Percentiles rank a stretch among this genome's conserved stretches.
Evolutionary conservation across 441 rosid species (phyloP).

Genomic region (Daphne laureola): DNA sequence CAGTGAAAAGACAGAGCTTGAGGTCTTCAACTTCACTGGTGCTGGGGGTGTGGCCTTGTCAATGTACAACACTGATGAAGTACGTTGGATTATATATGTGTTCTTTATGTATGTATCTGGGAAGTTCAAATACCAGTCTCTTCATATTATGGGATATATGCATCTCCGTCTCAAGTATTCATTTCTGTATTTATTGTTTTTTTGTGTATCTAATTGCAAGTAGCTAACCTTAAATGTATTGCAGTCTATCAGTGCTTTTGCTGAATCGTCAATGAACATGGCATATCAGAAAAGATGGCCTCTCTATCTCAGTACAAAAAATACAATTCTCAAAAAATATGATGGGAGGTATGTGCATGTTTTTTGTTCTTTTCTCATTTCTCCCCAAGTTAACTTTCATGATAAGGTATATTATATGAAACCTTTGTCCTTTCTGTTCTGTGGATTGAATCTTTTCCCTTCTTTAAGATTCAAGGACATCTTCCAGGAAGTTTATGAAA

Average conservation of each 20-base stretch:
- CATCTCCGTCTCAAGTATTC: background rate
- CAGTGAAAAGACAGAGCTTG: conserved; percentile 43
- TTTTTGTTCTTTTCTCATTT: background rate
- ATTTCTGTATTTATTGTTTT: background rate
- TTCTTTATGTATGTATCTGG: too few relatives aligned
- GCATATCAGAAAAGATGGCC: conserved; percentile 95
- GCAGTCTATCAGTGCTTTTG: conserved; percentile 86
- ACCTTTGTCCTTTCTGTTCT: background rate
- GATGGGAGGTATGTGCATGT: conserved; percentile 75
- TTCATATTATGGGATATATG: too few relatives aligned
- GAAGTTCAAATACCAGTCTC: too few relatives aligned
- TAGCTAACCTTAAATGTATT: conserved; percentile 9
- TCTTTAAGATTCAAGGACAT: conserved; percentile 79
- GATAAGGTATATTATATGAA: background rate
- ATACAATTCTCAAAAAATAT: conserved; percentile 83
- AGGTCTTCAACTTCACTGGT: conserved; percentile 56
- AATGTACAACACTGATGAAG: conserved; percentile 89
- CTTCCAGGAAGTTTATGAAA: conserved; percentile 81
- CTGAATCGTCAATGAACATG: conserved; percentile 87
- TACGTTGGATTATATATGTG: conserved; percentile 15
- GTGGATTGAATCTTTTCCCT: background rate
- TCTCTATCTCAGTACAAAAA: conserved; percentile 93
- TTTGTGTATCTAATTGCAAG: background rate
- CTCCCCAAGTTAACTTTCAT: background rate
- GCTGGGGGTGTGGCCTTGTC: conserved; percentile 82